Conservation (phyloP, 805 yeast species). For the Kodamaea laetipori region DNA sequence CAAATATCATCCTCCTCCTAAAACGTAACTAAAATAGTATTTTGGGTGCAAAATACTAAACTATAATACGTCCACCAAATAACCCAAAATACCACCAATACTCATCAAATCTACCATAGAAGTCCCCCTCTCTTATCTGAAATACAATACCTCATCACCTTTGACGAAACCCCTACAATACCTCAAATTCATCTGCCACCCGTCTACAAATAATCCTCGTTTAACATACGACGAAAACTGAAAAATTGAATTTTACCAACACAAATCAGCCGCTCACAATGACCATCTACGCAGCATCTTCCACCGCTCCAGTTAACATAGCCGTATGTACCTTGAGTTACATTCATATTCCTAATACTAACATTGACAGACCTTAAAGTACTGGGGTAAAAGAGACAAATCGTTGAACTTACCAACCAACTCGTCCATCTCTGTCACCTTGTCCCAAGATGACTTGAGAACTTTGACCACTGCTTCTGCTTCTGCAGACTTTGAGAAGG, state of each 20-base stretch:
- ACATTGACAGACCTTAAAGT: slow-evolving; percentile 70
- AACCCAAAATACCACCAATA: too few relatives aligned
- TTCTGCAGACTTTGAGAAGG: slow-evolving; percentile 54
- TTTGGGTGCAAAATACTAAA: too few relatives aligned
- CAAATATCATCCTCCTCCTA: too few relatives aligned
- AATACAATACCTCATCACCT: too few relatives aligned
- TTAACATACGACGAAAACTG: slow-evolving; percentile 3
- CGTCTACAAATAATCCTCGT: neutral
- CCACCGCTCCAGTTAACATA: slow-evolving; percentile 96
- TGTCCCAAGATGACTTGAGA: slow-evolving; percentile 86
- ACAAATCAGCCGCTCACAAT: slow-evolving; percentile 25
- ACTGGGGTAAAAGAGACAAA: slow-evolving; percentile 98
- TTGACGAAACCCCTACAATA: too few relatives aligned
- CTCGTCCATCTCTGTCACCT: slow-evolving; percentile 91
- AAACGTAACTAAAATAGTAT: too few relatives aligned
- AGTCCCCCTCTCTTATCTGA: too few relatives aligned
- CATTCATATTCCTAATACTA: slow-evolving; percentile 9
- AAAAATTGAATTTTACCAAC: neutral
- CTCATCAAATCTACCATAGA: too few relatives aligned
- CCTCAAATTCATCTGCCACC: neutral
- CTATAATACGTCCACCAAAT: too few relatives aligned
- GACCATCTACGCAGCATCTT: slow-evolving; percentile 69
- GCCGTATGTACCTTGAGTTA: slow-evolving; percentile 44
- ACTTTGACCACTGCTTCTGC: slow-evolving; percentile 90
- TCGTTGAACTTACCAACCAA: slow-evolving; percentile 90